Evolutionary conservation across 1,284 basidiomycete genomes (phyloP).

Genomic region (Trametes sp.): DNA sequence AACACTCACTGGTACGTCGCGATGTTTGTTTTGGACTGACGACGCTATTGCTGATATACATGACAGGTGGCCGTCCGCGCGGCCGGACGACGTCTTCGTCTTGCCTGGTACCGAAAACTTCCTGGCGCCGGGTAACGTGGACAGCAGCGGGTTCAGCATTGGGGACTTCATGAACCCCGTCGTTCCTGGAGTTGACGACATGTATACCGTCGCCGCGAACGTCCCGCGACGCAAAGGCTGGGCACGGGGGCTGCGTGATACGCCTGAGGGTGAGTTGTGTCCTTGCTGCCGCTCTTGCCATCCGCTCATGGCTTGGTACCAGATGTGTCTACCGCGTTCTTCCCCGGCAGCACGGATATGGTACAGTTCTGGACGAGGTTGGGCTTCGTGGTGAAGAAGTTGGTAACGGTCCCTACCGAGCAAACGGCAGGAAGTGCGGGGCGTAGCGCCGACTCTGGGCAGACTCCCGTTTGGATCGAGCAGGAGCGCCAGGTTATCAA

Average conservation of each 20-base stretch:
- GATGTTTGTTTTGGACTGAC: neutral
- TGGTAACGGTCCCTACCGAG: neutral
- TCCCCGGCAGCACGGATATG: constrained; percentile 10
- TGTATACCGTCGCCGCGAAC: too few relatives aligned
- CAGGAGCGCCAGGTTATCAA: constrained; percentile 2
- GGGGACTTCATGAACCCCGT: neutral
- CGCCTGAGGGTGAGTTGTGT: neutral
- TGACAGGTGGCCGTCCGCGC: constrained; percentile 10
- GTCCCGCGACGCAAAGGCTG: neutral
- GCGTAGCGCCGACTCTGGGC: too few relatives aligned
- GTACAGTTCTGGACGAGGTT: neutral
- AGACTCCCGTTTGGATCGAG: neutral
- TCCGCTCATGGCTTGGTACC: neutral
- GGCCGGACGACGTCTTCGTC: constrained; percentile 3
- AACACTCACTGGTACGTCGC: constrained; percentile 28
- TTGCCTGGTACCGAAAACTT: neutral
- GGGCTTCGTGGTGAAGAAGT: constrained; percentile 9
- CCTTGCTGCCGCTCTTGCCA: neutral
- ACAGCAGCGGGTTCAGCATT: too few relatives aligned
- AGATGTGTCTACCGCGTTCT: neutral
- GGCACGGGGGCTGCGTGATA: constrained; percentile 1
- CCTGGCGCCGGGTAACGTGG: too few relatives aligned
- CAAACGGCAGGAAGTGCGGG: neutral
- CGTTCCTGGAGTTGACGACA: neutral
- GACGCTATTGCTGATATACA: neutral